Conservation (phyloP, 805 yeast species). For the Candida suzukii region DNA sequence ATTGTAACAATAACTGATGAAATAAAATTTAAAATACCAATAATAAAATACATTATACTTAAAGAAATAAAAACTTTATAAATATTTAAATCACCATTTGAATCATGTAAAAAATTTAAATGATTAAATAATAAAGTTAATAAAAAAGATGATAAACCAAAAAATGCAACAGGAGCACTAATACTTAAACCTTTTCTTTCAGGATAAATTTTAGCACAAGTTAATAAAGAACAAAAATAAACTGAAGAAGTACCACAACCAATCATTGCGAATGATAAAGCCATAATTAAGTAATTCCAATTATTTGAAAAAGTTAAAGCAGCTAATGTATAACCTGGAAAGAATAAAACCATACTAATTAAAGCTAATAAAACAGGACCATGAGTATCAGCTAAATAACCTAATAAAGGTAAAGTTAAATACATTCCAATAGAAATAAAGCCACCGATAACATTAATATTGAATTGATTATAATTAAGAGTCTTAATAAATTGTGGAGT, state of each 20-base stretch:
- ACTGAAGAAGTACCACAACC: slow-evolving; percentile 71
- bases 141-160: slow-evolving; percentile 75
- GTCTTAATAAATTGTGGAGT: slow-evolving; percentile 56
- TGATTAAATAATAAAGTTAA: slow-evolving; percentile 54
- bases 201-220: slow-evolving; percentile 85
- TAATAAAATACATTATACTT: slow-evolving; percentile 42
- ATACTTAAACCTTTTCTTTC: slow-evolving; percentile 71
- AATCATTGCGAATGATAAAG: slow-evolving; percentile 47
- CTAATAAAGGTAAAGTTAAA: slow-evolving; percentile 73
- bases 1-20: slow-evolving; percentile 60
- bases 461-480: slow-evolving; percentile 57
- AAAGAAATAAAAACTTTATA: slow-evolving; percentile 46
- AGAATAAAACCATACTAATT: slow-evolving; percentile 51
- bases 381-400: slow-evolving; percentile 76
- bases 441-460: slow-evolving; percentile 66
- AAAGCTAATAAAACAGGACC: slow-evolving; percentile 72
- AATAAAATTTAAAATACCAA: slow-evolving; percentile 56
- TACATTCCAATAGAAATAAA: slow-evolving; percentile 77
- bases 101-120: slow-evolving; percentile 26
- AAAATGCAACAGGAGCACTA: slow-evolving; percentile 81
- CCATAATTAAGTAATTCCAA: slow-evolving; percentile 27
- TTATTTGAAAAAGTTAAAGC: slow-evolving; percentile 26
- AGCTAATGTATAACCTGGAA: slow-evolving; percentile 60
- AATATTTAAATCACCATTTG: slow-evolving; percentile 32
- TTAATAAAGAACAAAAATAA: slow-evolving; percentile 62